Evolutionary conservation across 768 basidiomycete species (phyloP).

Genomic region (Hygrocybe punicea): DNA sequence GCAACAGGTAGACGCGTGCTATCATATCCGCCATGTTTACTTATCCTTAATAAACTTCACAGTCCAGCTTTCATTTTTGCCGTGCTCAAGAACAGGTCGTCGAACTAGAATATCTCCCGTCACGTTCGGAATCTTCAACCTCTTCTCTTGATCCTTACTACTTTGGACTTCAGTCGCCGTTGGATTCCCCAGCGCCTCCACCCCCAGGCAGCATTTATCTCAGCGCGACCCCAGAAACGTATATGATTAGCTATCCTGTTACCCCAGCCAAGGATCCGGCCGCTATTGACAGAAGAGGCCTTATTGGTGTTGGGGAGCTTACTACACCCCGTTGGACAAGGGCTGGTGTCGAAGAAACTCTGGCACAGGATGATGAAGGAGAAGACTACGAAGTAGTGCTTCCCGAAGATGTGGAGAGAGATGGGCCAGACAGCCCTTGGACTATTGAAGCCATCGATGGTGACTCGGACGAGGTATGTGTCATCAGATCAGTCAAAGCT

Average conservation of each 20-base stretch:
- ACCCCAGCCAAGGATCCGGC: slow-evolving; percentile 78
- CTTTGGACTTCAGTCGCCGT: slow-evolving; percentile 68
- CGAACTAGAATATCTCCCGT: slow-evolving; percentile 47
- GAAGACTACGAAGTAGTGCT: slow-evolving; percentile 43
- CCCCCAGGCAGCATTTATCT: slow-evolving; percentile 43
- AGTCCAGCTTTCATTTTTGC: slow-evolving; percentile 49
- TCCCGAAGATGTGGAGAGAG: slow-evolving; percentile 43
- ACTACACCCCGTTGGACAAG: slow-evolving; percentile 92
- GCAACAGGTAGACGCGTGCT: slow-evolving; percentile 34
- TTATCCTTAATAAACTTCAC: slow-evolving; percentile 20
- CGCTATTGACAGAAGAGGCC: slow-evolving; percentile 75
- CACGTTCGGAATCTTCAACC: slow-evolving; percentile 70
- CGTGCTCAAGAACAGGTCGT: slow-evolving; percentile 39
- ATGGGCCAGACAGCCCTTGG: slow-evolving; percentile 79
- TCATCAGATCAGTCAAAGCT: slow-evolving; percentile 48
- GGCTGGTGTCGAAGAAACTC: slow-evolving; percentile 38
- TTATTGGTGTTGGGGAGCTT: slow-evolving; percentile 94
- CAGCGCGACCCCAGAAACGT: slow-evolving; percentile 63
- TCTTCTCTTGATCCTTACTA: slow-evolving; percentile 89
- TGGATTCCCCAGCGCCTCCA: slow-evolving; percentile 61
- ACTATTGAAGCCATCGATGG: slow-evolving; percentile 85
- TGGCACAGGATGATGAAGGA: slow-evolving; percentile 18
- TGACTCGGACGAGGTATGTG: slow-evolving; percentile 59
- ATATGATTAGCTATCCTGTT: slow-evolving; percentile 48
- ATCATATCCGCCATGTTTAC: slow-evolving; percentile 19